Evolutionary conservation across 345 rosid species (phyloP).

Genomic region (Melaleuca alternifolia): DNA sequence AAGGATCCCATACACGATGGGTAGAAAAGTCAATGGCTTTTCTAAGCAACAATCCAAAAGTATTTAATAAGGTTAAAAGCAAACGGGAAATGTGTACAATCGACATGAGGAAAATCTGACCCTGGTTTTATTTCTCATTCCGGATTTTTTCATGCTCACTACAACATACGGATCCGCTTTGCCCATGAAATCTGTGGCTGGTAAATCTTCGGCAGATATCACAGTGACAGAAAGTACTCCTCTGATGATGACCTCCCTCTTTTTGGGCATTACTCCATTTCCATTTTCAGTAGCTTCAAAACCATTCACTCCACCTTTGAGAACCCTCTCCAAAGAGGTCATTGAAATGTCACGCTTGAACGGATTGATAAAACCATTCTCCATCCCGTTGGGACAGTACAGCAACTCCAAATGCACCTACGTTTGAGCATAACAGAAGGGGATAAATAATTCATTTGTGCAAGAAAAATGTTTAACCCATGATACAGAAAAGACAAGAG

Average conservation of each 20-base stretch:
- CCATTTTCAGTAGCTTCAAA: conserved; percentile 36
- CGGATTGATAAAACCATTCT: conserved; percentile 50
- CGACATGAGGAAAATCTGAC: background rate
- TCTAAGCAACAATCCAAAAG: background rate
- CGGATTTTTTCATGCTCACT: conserved; percentile 84
- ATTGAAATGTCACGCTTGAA: conserved; percentile 40
- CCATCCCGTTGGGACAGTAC: conserved; percentile 71
- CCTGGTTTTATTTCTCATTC: conserved; percentile 52
- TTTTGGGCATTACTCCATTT: conserved; percentile 35
- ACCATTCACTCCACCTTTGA: conserved; percentile 54
- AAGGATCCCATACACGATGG: background rate
- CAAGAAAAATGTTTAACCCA: background rate
- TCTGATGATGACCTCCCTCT: conserved; percentile 75
- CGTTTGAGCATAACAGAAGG: background rate
- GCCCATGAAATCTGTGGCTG: conserved; percentile 76
- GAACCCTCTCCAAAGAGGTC: conserved; percentile 89
- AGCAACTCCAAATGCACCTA: conserved; percentile 97
- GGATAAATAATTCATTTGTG: background rate
- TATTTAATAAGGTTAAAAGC: background rate
- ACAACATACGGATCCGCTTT: conserved; percentile 92
- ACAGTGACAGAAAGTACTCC: conserved; percentile 89
- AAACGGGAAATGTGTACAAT: background rate
- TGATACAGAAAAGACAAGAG: background rate
- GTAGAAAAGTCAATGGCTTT: background rate
- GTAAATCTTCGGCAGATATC: conserved; percentile 92